Base-by-base conservation (phyloP, 2,329 filamentous ascomycete species). In the Graphilbum ipis-grandicollis region DNA sequence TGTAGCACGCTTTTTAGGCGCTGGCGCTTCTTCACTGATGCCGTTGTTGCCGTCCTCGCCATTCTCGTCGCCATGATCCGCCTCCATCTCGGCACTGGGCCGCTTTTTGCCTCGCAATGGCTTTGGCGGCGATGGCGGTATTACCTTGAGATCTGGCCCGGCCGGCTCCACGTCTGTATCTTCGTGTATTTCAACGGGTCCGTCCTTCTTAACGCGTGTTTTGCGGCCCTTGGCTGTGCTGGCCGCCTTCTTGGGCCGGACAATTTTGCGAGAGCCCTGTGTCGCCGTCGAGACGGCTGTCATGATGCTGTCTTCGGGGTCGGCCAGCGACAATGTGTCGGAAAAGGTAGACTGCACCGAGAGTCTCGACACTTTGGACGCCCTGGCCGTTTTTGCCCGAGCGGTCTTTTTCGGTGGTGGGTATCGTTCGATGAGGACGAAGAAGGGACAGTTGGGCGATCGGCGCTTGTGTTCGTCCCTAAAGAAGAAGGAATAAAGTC, bases 381-480 rank as follows among this genome's bases (percentile, higher is more conserved):
- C 55, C 43, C 66, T 59, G 13, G 56, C 69, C 53, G 50, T 57
- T 52, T 63, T 79, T 60, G 55, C 66, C 59, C 50, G 66, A 34
- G 54, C 53, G 10, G 66, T 54, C 44, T 71, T 68, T 57, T 79
- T 79, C 21, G 68, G 60, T 22, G 58, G 53, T 46, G 60, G 65
- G 48, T 71, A 58, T 47, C 67, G 65, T 49, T 63, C 71, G 19
- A 69, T 65, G 21, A 93, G 68, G 2, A 63, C 57, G 51, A 96
- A 96, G 59, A 93, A 96, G 13, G 74, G 66, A 52, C 90, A 98
- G 19, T 78, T 66, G 0, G 83, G 72, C 2, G 78, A 79, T 46
- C 90, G 75, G 38, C 71, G 75, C 48, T 76, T 74, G 52, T 98
- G 90, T 52, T 98, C 90, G 42, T 92, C 76, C 51, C 81, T 88